These are phyloP conservation scores for Ramalina intermedia DNA, from an alignment of 495 filamentous ascomycete genomes.

Conservation along the genomic window DNA sequence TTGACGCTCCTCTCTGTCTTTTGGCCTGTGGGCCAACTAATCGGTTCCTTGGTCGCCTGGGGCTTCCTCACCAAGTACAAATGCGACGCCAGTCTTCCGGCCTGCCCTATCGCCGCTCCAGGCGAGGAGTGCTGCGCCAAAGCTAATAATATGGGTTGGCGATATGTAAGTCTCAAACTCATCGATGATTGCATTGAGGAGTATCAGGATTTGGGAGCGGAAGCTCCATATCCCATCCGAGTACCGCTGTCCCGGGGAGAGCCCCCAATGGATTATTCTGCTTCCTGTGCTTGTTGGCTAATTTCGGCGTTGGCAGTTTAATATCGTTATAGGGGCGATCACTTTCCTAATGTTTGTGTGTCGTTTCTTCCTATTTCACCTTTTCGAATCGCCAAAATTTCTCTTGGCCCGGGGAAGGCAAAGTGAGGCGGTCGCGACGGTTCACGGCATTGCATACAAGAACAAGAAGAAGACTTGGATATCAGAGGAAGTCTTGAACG, in stretches of 20 bases:
- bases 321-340: slow-evolving; percentile 54
- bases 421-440: slow-evolving; percentile 54
- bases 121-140: slow-evolving; percentile 36
- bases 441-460: slow-evolving; percentile 45
- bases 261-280: too few relatives aligned
- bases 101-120: slow-evolving; percentile 22
- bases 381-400: slow-evolving; percentile 74
- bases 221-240: too few relatives aligned
- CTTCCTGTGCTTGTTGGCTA: too few relatives aligned
- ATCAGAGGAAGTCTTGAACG: slow-evolving; percentile 37
- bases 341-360: slow-evolving; percentile 54
- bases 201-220: too few relatives aligned
- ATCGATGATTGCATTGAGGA: too few relatives aligned
- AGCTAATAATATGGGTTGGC: slow-evolving; percentile 64
- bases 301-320: slow-evolving; percentile 20
- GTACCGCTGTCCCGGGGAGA: too few relatives aligned
- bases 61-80: slow-evolving; percentile 39
- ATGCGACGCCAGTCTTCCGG: slow-evolving; percentile 24
- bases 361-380: slow-evolving; percentile 62
- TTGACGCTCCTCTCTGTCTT: slow-evolving; percentile 43
- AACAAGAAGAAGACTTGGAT: slow-evolving; percentile 39
- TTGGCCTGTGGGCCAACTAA: slow-evolving; percentile 46
- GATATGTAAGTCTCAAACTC: slow-evolving; percentile 30
- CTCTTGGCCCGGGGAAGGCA: slow-evolving; percentile 58
- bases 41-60: slow-evolving; percentile 38